Conservation (phyloP, 192 early-diverging fungal species). For the Umbelopsis sp. region DNA sequence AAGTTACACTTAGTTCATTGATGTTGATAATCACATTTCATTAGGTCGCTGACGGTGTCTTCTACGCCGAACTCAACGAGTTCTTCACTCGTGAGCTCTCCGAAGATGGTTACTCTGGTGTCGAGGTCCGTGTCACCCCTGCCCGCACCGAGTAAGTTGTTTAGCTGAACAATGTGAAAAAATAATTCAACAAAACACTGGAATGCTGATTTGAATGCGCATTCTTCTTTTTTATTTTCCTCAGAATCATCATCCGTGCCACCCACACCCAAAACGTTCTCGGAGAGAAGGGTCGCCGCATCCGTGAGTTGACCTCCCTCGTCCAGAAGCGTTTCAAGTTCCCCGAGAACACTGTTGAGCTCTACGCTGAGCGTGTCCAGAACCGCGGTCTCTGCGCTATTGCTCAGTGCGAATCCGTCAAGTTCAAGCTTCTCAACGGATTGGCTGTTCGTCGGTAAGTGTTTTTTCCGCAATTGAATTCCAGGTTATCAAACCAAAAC, state of each 20-base stretch:
- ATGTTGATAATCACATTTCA: background rate
- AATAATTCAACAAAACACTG: background rate
- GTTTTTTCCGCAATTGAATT: background rate
- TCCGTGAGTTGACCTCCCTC: conserved; percentile 96
- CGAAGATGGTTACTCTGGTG: conserved; percentile 98
- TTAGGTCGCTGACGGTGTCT: conserved; percentile 99
- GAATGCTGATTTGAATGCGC: background rate
- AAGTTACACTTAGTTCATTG: background rate
- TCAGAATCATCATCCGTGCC: conserved; percentile 94
- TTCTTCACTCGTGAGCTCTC: conserved; percentile 97
- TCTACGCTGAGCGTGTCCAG: conserved; percentile 97
- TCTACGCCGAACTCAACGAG: conserved; percentile 99
- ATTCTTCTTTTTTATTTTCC: background rate
- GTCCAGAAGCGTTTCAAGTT: conserved; percentile 99
- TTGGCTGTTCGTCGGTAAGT: conserved; percentile 86
- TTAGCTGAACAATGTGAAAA: background rate
- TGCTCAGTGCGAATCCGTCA: conserved; percentile 98
- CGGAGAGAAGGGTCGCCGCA: conserved; percentile 98
- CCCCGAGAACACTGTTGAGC: conserved; percentile 97
- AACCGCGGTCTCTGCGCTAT: conserved; percentile 98
- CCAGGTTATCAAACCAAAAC: background rate
- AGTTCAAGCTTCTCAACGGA: conserved; percentile 97
- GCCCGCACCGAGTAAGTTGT: conserved; percentile 83
- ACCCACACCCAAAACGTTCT: conserved; percentile 98
- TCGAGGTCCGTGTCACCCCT: conserved; percentile 99